These are phyloP conservation scores for Cladosporium sp. DNA, from an alignment of 2,329 filamentous ascomycete genomes.

Conservation along the genomic window DNA sequence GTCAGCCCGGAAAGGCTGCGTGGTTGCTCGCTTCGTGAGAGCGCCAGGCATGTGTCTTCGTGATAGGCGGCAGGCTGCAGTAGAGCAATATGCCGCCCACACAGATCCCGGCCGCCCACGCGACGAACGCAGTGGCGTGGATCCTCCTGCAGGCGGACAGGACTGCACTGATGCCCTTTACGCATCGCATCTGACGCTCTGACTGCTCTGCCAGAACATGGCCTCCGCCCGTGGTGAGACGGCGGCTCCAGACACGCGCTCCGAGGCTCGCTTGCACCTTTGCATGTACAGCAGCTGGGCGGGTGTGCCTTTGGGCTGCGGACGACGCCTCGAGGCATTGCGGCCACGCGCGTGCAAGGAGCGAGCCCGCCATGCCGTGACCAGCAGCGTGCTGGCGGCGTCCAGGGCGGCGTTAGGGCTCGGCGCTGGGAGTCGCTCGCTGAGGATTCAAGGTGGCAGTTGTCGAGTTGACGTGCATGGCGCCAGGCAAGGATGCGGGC, in stretches of 20 bases:
- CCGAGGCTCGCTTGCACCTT: constrained; percentile 3
- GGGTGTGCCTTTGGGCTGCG: background rate
- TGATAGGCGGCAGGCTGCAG: constrained; percentile 9
- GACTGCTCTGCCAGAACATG: background rate
- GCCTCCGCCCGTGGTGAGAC: background rate
- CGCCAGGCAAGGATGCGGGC: constrained; percentile 7
- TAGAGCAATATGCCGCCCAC: constrained; percentile 5
- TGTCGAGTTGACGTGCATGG: constrained; percentile 10
- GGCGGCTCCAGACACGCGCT: background rate
- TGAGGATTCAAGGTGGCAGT: constrained; percentile 2
- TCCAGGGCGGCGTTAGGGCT: background rate
- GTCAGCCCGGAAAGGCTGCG: constrained; percentile 5
- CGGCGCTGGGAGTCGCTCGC: background rate
- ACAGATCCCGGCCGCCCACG: constrained; percentile 10
- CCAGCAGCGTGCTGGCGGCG: constrained; percentile 3
- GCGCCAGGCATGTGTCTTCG: constrained; percentile 1
- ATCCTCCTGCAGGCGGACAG: constrained; percentile 9
- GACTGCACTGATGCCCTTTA: constrained; percentile 2
- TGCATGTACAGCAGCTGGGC: background rate
- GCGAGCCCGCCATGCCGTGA: background rate
- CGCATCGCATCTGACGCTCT: background rate
- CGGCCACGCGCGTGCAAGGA: constrained; percentile 6
- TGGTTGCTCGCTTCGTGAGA: constrained; percentile 3
- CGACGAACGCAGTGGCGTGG: constrained; percentile 8
- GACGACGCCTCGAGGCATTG: background rate